Base-by-base conservation (phyloP, 2,329 filamentous ascomycete genomes). In the Daldinia sp. region DNA sequence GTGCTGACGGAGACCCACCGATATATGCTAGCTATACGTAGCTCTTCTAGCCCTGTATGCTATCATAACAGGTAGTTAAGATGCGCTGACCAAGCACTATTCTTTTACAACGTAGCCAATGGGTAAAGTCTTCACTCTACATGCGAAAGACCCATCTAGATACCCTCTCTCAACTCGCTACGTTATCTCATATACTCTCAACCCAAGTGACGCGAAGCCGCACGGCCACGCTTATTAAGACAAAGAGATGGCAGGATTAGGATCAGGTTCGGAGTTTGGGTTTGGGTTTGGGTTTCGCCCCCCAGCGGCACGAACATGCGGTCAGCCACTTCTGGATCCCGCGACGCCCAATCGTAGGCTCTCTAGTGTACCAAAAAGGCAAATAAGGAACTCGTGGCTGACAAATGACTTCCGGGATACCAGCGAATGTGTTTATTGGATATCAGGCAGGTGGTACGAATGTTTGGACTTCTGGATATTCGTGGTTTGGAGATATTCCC, bases 261-360 rank as follows among this genome's bases (percentile, higher is more conserved):
- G 32, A n/a, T n/a, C n/a, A n/a, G n/a, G n/a, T n/a, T n/a, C n/a
- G n/a, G n/a, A n/a, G n/a, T n/a, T n/a, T n/a, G n/a, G n/a, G n/a
- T n/a, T n/a, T n/a, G n/a, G n/a, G n/a, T n/a, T 35, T 35, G 32
- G 32, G 21, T 45, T 45, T 15, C 13, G 39, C 13, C n/a, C 39
- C 19, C 39, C 13, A 15, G 39, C 21, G 8, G 45, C 43, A 5
- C 29, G n/a, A 27, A 15, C 45, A 37, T 37, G 48, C 32, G 32
- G 48, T 51, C 48, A 51, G 48, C 48, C 48, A 51, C 48, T 35
- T 37, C 17, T 25, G 30, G 48, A 25, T 27, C 17, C 29, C 11
- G 43, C 41, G 23, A 51, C 25, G 13, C 35, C 45, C 54, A 58
- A 58, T 58, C 32, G 37, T n/a, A 58, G n/a, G 27, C 17, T 19